Conservation (phyloP, 192 early-diverging fungal species). For the Haplosporangium gracile region DNA sequence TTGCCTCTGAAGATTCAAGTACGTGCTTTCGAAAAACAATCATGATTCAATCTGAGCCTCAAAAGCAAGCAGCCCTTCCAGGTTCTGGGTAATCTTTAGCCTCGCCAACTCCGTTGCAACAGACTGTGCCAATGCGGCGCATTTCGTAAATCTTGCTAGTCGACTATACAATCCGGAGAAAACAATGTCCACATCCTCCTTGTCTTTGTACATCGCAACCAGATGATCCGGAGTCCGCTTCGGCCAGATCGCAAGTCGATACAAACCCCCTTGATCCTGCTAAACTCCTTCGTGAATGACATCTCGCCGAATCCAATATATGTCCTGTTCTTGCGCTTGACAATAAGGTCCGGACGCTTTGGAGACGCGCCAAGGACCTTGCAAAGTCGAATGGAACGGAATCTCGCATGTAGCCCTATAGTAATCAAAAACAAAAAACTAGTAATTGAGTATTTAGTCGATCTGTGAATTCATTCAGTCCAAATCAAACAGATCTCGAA, state of each 20-base stretch:
- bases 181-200: neutral
- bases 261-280: neutral
- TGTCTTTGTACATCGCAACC: neutral
- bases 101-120: neutral
- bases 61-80: neutral
- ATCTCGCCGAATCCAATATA: neutral
- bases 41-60: neutral
- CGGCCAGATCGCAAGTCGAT: conserved; percentile 8
- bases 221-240: neutral
- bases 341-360: neutral
- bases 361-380: neutral
- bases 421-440: too few species aligned
- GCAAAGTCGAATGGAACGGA: neutral
- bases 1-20: neutral
- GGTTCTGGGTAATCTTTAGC: neutral
- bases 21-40: neutral
- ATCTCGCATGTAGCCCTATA: too few species aligned
- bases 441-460: too few species aligned
- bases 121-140: neutral
- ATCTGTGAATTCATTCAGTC: too few species aligned
- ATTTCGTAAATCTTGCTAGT: neutral
- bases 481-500: too few species aligned
- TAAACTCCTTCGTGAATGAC: neutral
- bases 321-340: neutral
- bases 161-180: conserved; percentile 4